phyloP scores from a whole-genome alignment of 1,139 yeast genomes.

The Magnusiomyces suaveolens region DNA sequence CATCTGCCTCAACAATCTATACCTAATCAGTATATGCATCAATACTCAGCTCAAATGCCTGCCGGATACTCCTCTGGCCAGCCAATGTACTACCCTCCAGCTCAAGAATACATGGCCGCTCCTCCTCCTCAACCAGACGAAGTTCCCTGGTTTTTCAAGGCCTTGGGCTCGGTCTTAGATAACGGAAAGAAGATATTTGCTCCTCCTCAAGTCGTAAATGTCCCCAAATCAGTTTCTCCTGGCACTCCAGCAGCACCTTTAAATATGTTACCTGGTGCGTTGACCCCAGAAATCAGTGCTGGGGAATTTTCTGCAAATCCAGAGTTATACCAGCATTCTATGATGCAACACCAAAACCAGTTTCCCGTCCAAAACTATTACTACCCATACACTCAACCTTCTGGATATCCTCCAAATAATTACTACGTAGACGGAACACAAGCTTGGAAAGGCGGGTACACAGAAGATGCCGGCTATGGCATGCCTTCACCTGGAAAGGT shows the following conservation, averaged over 20 bases:
- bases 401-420: not conserved
- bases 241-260: not conserved
- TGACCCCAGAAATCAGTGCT: not conserved
- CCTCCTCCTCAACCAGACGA: not conserved
- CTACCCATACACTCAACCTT: not conserved
- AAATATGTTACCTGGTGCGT: not conserved
- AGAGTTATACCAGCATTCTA: not conserved
- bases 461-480: not conserved
- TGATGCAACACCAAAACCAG: not conserved
- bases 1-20: not conserved
- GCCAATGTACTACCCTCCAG: not conserved
- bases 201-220: not conserved
- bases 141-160: not conserved
- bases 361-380: not conserved
- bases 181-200: not conserved
- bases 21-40: not conserved
- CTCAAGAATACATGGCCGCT: not conserved
- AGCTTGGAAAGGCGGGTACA: not conserved
- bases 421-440: not conserved
- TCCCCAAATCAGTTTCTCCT: not conserved
- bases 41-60: not conserved
- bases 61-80: not conserved
- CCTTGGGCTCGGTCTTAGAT: not conserved
- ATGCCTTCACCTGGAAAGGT: conserved; percentile 1
- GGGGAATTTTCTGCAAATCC: not conserved